phyloP scores from a whole-genome alignment of 768 basidiomycete species.

The Mycena vitilis region DNA sequence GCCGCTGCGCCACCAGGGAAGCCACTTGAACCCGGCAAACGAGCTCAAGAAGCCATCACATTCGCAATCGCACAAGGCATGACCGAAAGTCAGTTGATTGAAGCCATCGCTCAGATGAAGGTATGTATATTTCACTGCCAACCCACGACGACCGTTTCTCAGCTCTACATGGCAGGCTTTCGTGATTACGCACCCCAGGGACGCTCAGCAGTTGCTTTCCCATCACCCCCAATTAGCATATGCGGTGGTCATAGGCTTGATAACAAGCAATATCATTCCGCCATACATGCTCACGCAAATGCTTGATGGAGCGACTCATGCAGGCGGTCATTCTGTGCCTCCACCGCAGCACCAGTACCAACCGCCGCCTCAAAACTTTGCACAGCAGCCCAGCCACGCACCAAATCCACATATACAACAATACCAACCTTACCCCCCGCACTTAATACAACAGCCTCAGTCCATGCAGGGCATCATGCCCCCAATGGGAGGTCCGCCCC shows the following conservation, averaged over 20 bases:
- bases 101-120: slow-evolving; percentile 98
- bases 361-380: slow-evolving; percentile 62
- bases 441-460: slow-evolving; percentile 47
- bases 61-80: slow-evolving; percentile 82
- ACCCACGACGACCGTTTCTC: no score
- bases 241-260: slow-evolving; percentile 93
- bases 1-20: slow-evolving; percentile 80
- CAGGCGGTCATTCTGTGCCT: slow-evolving; percentile 35
- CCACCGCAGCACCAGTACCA: slow-evolving; percentile 58
- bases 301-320: slow-evolving; percentile 53
- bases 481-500: slow-evolving; percentile 26
- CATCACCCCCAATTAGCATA: slow-evolving; percentile 95
- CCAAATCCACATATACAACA: slow-evolving; percentile 43
- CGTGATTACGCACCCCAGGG: slow-evolving; percentile 90
- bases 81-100: slow-evolving; percentile 86
- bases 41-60: slow-evolving; percentile 85
- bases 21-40: slow-evolving; percentile 75
- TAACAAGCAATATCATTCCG: slow-evolving; percentile 95
- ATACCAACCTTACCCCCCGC: slow-evolving; percentile 41
- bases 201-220: slow-evolving; percentile 82
- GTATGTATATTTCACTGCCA: slow-evolving; percentile 51
- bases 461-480: slow-evolving; percentile 46
- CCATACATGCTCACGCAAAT: slow-evolving; percentile 83
- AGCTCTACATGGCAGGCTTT: slow-evolving; percentile 72
- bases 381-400: slow-evolving; percentile 39